Percentiles rank a stretch among this genome's conserved stretches.
Conservation (phyloP, 1,139 yeast species). For the Taphrina pruni region DNA sequence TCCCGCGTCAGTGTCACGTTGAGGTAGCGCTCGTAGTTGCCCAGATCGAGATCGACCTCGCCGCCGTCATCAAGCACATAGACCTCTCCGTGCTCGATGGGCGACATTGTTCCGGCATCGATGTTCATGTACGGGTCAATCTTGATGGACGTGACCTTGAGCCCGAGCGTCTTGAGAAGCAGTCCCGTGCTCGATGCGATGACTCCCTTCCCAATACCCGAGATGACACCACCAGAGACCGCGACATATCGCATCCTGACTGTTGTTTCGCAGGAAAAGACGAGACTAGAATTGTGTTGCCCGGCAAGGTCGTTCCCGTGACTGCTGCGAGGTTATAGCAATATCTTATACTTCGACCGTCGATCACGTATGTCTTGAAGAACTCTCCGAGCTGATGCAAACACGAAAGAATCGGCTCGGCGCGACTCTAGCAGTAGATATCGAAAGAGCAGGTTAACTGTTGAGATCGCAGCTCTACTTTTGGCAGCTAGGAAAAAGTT, state of each 20-base stretch:
- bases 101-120: conserved; percentile 99
- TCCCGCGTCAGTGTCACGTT: conserved; percentile 90
- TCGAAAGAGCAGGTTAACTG: no score
- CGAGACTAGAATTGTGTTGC: background rate
- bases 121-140: conserved; percentile 99
- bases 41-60: conserved; percentile 95
- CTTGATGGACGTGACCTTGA: conserved; percentile 94
- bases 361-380: no score
- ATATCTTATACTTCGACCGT: no score
- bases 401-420: no score
- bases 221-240: conserved; percentile 80
- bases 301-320: no score
- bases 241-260: conserved; percentile 91
- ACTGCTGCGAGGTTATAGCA: no score
- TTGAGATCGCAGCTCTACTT: no score
- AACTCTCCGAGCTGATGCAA: no score
- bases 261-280: background rate
- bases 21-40: conserved; percentile 95
- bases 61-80: conserved; percentile 98
- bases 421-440: no score
- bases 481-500: conserved; percentile 4
- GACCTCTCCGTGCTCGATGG: conserved; percentile 98
- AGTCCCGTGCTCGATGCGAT: conserved; percentile 96
- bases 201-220: conserved; percentile 94
- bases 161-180: conserved; percentile 88